Percentiles rank a stretch among this genome's conserved stretches.
Evolutionary conservation across 2,329 filamentous ascomycete species (phyloP).

Genomic region (Rhynchosporium agropyri): DNA sequence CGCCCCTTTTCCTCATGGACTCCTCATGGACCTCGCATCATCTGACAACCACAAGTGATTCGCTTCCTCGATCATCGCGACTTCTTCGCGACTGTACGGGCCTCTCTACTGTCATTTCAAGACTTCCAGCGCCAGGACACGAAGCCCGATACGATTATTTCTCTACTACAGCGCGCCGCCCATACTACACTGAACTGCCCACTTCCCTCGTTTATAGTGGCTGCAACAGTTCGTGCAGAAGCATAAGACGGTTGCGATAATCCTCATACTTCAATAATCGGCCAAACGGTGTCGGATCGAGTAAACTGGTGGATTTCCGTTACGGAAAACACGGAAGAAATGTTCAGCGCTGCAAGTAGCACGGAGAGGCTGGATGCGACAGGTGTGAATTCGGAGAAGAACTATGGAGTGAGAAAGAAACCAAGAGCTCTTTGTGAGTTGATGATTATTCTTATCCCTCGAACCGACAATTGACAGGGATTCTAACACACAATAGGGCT

Average conservation of each 20-base stretch:
- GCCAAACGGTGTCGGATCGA: neutral
- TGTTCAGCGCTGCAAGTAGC: constrained; percentile 8
- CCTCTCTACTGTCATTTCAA: constrained; percentile 5
- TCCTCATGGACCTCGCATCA: constrained; percentile 10
- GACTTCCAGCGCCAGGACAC: constrained; percentile 9
- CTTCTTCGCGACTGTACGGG: neutral
- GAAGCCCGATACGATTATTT: neutral
- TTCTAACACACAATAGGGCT: constrained; percentile 16
- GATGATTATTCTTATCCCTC: constrained; percentile 2
- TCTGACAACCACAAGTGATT: constrained; percentile 8
- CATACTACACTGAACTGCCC: neutral
- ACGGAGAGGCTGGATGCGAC: constrained; percentile 17
- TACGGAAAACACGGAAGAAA: constrained; percentile 11
- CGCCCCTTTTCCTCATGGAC: neutral
- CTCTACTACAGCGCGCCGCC: neutral
- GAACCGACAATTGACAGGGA: neutral
- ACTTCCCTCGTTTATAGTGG: constrained; percentile 6
- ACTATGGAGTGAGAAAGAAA: constrained; percentile 15
- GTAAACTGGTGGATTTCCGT: neutral
- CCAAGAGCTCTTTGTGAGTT: constrained; percentile 20
- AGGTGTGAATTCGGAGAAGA: constrained; percentile 11
- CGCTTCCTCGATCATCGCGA: constrained; percentile 15
- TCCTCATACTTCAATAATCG: constrained; percentile 1
- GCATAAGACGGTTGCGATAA: constrained; percentile 13
- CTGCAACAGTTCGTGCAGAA: constrained; percentile 3